These are phyloP conservation scores for Breynia disticha DNA, from an alignment of 441 rosid species.

Conservation along the genomic window DNA sequence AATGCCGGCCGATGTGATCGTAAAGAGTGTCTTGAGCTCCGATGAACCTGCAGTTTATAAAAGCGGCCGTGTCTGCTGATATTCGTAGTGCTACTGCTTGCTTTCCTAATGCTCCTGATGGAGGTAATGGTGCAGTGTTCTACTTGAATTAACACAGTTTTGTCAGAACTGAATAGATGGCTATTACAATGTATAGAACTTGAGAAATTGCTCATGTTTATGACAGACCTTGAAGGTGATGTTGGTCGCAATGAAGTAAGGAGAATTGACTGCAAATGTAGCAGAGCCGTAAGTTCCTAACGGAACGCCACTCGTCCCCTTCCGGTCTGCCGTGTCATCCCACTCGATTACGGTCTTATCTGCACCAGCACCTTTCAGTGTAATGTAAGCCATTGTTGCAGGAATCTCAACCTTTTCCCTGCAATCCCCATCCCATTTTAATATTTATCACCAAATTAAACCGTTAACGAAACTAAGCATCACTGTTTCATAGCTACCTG, in stretches of 20 bases:
- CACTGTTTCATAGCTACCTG: slow-evolving; percentile 12
- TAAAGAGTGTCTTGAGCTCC: slow-evolving; percentile 44
- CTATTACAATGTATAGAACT: neutral
- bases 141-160: neutral
- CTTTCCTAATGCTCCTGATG: slow-evolving; percentile 39
- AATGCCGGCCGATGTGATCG: slow-evolving; percentile 45
- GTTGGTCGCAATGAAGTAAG: slow-evolving; percentile 45
- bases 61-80: slow-evolving; percentile 46
- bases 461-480: neutral
- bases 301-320: slow-evolving; percentile 23
- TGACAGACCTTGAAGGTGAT: slow-evolving; percentile 35
- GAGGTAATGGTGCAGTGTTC: slow-evolving; percentile 44
- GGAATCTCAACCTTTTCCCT: slow-evolving; percentile 51
- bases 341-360: slow-evolving; percentile 34
- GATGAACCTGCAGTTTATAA: slow-evolving; percentile 32
- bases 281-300: slow-evolving; percentile 46
- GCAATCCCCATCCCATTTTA: neutral
- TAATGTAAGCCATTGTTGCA: slow-evolving; percentile 34
- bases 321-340: slow-evolving; percentile 37
- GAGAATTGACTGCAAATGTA: slow-evolving; percentile 44
- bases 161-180: too few species aligned
- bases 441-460: too few species aligned
- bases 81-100: slow-evolving; percentile 48
- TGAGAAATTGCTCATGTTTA: too few species aligned
- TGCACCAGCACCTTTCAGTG: slow-evolving; percentile 33